These are phyloP conservation scores for Selaginella moellendorffii DNA, from an alignment of 75 land plant genomes.

Conservation along the genomic window DNA sequence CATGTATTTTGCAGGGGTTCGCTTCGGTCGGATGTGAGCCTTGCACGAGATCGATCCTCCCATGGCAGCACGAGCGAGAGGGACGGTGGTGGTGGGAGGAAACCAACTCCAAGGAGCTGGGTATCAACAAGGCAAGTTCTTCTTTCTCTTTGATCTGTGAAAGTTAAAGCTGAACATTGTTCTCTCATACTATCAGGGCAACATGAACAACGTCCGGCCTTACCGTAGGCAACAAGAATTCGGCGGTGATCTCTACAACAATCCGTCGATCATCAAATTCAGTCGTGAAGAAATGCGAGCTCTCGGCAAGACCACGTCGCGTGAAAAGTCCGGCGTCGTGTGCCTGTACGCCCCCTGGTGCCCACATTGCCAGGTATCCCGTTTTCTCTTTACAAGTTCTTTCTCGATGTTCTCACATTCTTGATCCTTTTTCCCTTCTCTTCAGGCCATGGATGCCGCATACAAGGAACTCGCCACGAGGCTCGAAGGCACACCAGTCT, in stretches of 20 bases:
- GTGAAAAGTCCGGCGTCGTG: constrained; percentile 58
- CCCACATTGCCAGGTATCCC: constrained; percentile 56
- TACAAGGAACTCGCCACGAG: constrained; percentile 45
- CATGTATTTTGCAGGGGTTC: constrained; percentile 36
- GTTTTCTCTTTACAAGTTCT: no score
- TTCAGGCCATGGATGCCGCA: constrained; percentile 56
- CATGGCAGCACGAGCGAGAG: constrained; percentile 86
- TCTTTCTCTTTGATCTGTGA: neutral
- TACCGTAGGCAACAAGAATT: neutral
- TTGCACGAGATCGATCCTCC: constrained; percentile 80
- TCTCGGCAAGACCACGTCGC: neutral
- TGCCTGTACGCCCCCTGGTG: constrained; percentile 97
- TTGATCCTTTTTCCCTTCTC: no score
- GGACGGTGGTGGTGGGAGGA: constrained; percentile 99
- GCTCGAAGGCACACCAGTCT: constrained; percentile 31
- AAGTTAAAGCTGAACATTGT: neutral
- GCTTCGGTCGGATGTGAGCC: constrained; percentile 93
- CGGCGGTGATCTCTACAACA: neutral
- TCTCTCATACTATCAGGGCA: neutral
- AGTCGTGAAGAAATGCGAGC: neutral
- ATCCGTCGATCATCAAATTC: neutral
- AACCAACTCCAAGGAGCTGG: constrained; percentile 84
- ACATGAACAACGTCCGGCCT: neutral
- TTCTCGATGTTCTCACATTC: no score
- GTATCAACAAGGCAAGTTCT: constrained; percentile 56